Percentiles rank a stretch among this genome's conserved stretches.
phyloP scores from a whole-genome alignment of 176 grass and related monocot species.

The Juncus inflexus region DNA sequence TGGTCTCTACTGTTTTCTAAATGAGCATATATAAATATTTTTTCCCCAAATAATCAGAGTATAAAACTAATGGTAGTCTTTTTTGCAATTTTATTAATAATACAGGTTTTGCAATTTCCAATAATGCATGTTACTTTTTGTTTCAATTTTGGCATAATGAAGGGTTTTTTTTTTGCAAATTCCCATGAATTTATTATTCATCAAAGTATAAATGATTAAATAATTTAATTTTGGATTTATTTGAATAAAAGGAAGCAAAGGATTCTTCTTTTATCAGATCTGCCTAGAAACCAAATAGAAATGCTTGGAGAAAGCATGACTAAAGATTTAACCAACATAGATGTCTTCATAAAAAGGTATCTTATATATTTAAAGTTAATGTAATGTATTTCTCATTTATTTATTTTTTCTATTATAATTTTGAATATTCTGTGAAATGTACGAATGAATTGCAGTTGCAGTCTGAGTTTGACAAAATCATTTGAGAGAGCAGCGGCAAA shows the following conservation, averaged over 20 bases:
- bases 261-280: conserved; percentile 86
- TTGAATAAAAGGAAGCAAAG: conserved; percentile 85
- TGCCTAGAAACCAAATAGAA: conserved; percentile 94
- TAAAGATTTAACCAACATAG: conserved; percentile 86
- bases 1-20: too few species aligned
- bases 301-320: conserved; percentile 70
- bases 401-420: conserved; percentile 27
- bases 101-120: conserved; percentile 7
- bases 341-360: conserved; percentile 92
- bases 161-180: too few species aligned
- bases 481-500: conserved; percentile 93
- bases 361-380: neutral
- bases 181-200: too few species aligned
- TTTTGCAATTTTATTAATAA: neutral
- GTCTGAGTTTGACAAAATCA: conserved; percentile 88
- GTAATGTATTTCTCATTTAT: conserved; percentile 21
- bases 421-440: conserved; percentile 16
- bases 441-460: conserved; percentile 58
- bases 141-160: neutral
- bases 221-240: neutral
- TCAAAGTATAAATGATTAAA: too few species aligned
- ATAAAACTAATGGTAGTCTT: neutral
- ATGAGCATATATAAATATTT: neutral
- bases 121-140: conserved; percentile 13
- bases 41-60: neutral